Conservation (phyloP, 108 stramenopile species). For the Bacterosira constricta region DNA sequence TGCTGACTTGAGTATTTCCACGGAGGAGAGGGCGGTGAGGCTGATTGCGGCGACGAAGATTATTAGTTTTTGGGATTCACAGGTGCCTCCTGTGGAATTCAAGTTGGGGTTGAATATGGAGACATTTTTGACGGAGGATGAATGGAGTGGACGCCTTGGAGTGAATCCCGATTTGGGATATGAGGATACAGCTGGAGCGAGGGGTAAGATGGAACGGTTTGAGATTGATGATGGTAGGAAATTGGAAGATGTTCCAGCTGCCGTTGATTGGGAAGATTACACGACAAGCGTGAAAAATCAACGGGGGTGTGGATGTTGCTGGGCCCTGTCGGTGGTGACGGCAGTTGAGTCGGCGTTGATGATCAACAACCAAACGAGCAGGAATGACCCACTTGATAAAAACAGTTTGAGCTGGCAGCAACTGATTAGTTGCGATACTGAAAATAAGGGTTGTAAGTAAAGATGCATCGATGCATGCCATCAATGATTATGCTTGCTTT, state of each 20-base stretch:
- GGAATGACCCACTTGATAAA: conserved; percentile 11
- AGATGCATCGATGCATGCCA: conserved; percentile 41
- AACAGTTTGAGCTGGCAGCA: conserved; percentile 76
- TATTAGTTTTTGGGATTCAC: conserved; percentile 24
- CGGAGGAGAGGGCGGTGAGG: conserved; percentile 13
- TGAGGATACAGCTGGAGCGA: neutral
- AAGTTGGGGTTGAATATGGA: conserved; percentile 33
- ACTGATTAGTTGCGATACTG: conserved; percentile 74
- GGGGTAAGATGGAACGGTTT: conserved; percentile 22
- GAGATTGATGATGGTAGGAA: neutral
- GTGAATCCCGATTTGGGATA: neutral
- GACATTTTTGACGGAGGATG: conserved; percentile 35
- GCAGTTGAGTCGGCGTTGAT: conserved; percentile 83
- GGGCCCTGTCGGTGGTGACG: conserved; percentile 90
- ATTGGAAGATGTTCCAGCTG: conserved; percentile 23
- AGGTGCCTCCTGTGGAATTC: conserved; percentile 17
- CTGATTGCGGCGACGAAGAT: conserved; percentile 12
- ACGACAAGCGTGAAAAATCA: conserved; percentile 88
- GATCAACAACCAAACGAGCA: conserved; percentile 32
- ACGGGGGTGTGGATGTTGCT: conserved; percentile 90
- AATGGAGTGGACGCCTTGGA: conserved; percentile 24
- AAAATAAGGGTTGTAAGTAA: conserved; percentile 80
- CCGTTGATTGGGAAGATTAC: conserved; percentile 84
- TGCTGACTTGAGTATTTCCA: neutral
- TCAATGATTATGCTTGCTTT: neutral